These are phyloP conservation scores for Eucalyptus curtisii DNA, from an alignment of 345 rosid species.

Conservation along the genomic window DNA sequence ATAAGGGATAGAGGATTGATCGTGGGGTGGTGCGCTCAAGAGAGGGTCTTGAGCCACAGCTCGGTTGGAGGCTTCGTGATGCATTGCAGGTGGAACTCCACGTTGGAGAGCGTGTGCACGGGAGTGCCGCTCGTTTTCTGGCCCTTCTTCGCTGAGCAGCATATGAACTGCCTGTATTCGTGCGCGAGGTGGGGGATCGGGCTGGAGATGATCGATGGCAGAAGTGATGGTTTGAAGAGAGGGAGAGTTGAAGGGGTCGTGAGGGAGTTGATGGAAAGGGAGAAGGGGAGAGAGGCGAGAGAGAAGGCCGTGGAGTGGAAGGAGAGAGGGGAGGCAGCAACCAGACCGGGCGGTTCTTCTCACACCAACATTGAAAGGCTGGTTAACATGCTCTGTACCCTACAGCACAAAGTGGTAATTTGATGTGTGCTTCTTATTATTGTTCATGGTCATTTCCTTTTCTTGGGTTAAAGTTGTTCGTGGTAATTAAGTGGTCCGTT, in stretches of 20 bases:
- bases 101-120: background rate
- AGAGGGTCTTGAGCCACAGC: background rate
- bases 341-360: background rate
- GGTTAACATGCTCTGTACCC: background rate
- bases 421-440: background rate
- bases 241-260: conserved; percentile 4
- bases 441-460: background rate
- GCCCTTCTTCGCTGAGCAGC: conserved; percentile 6
- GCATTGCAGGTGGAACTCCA: conserved; percentile 1
- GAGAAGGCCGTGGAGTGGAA: conserved; percentile 3
- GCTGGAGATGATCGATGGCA: conserved; percentile 4
- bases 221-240: conserved; percentile 4
- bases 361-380: background rate
- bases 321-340: background rate
- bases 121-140: conserved; percentile 1
- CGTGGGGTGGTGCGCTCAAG: background rate
- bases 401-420: background rate
- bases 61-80: background rate
- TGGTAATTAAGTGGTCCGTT: background rate
- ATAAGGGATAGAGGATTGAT: background rate
- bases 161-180: background rate
- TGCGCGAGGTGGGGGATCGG: conserved; percentile 16
- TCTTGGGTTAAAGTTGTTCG: background rate
- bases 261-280: conserved; percentile 7
- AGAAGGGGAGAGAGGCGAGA: background rate